These are phyloP conservation scores for Urochloa ruziziensis DNA, from an alignment of 176 grass and related monocot species.

Conservation along the genomic window DNA sequence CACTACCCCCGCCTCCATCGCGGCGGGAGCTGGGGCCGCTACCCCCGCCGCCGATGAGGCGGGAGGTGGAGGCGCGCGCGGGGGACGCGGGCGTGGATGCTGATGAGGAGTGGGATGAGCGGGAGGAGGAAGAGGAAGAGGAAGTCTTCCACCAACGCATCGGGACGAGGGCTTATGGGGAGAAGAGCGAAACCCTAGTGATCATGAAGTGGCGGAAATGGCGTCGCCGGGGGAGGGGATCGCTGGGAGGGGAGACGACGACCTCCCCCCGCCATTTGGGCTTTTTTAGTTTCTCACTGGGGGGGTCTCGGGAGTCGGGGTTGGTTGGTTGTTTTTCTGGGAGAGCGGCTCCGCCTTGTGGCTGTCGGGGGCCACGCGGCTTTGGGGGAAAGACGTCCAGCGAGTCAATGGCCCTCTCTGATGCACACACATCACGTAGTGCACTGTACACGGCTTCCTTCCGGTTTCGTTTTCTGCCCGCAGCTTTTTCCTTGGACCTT, in stretches of 20 bases:
- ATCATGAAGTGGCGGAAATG: constrained; percentile 29
- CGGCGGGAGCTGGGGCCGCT: constrained; percentile 6
- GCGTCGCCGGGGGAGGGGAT: constrained; percentile 17
- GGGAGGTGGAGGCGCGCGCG: constrained; percentile 42
- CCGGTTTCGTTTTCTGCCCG: neutral
- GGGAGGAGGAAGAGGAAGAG: constrained; percentile 25
- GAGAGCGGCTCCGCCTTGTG: neutral
- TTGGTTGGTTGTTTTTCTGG: constrained; percentile 22
- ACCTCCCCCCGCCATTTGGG: constrained; percentile 45
- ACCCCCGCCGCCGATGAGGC: neutral
- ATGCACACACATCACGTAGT: constrained; percentile 27
- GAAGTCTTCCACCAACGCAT: constrained; percentile 70
- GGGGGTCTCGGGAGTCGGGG: constrained; percentile 2
- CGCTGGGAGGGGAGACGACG: constrained; percentile 43
- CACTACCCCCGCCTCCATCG: constrained; percentile 3
- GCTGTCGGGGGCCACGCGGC: constrained; percentile 32
- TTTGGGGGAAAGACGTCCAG: constrained; percentile 42
- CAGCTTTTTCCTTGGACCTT: neutral
- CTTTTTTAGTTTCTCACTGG: constrained; percentile 12
- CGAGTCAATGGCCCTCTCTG: constrained; percentile 43
- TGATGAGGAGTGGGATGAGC: constrained; percentile 10
- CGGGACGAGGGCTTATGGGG: constrained; percentile 20
- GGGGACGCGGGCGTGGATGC: constrained; percentile 42
- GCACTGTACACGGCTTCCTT: neutral
- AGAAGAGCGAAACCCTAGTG: constrained; percentile 39